A percentile compares a stretch with the other conserved stretches of the same genome.
Conservation (phyloP, 305 asterid species). For the Solanum hybrid region DNA sequence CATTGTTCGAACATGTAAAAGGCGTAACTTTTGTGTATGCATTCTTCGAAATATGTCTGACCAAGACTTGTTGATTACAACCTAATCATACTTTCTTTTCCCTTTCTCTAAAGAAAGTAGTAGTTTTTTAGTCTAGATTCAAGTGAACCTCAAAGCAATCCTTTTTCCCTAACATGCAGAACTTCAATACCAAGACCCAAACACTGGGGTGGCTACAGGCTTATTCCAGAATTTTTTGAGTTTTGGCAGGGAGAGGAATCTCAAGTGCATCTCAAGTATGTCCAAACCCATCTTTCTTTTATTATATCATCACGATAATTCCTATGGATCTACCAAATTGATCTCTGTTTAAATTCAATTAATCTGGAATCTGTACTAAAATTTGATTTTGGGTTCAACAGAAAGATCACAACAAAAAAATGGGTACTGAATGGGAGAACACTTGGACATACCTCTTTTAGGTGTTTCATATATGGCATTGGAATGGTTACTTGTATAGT, state of each 20-base stretch:
- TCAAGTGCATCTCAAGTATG: slow-evolving; percentile 81
- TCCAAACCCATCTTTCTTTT: neutral
- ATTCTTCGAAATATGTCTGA: neutral
- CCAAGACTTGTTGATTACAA: neutral
- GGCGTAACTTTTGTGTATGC: neutral
- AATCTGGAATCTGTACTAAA: neutral
- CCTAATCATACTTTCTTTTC: neutral
- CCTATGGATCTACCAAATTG: neutral
- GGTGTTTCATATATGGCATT: neutral
- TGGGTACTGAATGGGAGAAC: neutral
- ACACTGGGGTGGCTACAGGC: slow-evolving; percentile 91
- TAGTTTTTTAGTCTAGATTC: neutral
- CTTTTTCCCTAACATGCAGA: slow-evolving; percentile 27
- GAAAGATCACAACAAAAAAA: neutral
- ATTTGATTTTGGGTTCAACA: neutral
- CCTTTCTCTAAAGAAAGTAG: neutral
- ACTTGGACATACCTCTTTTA: neutral
- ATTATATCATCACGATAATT: neutral
- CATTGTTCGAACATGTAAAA: neutral
- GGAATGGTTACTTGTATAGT: neutral
- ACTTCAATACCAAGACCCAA: slow-evolving; percentile 69
- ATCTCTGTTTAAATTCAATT: neutral
- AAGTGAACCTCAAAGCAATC: neutral
- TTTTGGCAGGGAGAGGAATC: slow-evolving; percentile 97
- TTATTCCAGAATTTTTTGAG: slow-evolving; percentile 70